Evolutionary conservation across 176 grass and related monocot species (phyloP).

Genomic region (Calamus simplicifolius): DNA sequence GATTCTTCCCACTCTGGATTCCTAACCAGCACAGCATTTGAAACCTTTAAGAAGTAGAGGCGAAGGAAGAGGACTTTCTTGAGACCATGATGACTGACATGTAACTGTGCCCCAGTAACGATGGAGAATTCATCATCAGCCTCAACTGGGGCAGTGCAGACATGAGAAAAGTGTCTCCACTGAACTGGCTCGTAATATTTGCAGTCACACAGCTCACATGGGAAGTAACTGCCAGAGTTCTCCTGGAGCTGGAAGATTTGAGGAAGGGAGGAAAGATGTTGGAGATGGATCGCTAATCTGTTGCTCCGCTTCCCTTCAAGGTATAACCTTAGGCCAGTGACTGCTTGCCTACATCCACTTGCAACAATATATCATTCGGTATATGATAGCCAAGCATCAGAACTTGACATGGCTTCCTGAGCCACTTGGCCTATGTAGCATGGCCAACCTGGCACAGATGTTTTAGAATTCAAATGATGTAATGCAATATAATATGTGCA

Average conservation of each 20-base stretch:
- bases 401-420: too few relatives aligned
- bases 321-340: slow-evolving; percentile 74
- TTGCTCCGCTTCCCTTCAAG: slow-evolving; percentile 94
- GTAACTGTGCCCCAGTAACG: slow-evolving; percentile 68
- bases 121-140: slow-evolving; percentile 60
- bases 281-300: slow-evolving; percentile 84
- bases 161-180: slow-evolving; percentile 84
- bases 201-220: slow-evolving; percentile 45
- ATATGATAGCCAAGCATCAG: too few relatives aligned
- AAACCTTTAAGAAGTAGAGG: slow-evolving; percentile 55
- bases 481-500: too few relatives aligned
- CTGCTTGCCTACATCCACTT: slow-evolving; percentile 82
- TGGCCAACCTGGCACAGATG: too few relatives aligned
- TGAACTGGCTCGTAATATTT: slow-evolving; percentile 75
- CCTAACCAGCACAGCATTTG: slow-evolving; percentile 35
- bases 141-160: slow-evolving; percentile 85
- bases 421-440: too few relatives aligned
- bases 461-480: neutral
- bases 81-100: slow-evolving; percentile 56
- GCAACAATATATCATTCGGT: slow-evolving; percentile 1
- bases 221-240: slow-evolving; percentile 32
- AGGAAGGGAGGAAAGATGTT: slow-evolving; percentile 88
- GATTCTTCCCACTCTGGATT: slow-evolving; percentile 82
- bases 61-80: slow-evolving; percentile 88
- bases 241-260: slow-evolving; percentile 73